phyloP scores from a whole-genome alignment of 2,329 filamentous ascomycete genomes.

The Neopestalotiopsis sp. region DNA sequence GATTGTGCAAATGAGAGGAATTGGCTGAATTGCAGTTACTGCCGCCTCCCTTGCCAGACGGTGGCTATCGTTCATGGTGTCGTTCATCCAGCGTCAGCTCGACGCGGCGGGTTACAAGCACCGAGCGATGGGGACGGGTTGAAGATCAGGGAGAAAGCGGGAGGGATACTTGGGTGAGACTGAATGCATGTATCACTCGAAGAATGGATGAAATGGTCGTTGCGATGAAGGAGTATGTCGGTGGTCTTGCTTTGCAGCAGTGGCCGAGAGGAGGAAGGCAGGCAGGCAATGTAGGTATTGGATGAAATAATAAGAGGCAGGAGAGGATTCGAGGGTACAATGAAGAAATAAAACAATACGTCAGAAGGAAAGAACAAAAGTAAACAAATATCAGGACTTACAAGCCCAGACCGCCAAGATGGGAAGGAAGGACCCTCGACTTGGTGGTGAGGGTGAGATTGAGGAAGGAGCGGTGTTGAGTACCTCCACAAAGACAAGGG shows the following conservation, averaged over 20 bases:
- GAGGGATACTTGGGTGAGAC: not conserved
- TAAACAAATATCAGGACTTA: not conserved
- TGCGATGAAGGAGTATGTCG: not conserved
- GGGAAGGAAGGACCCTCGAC: not conserved
- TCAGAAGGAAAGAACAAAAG: not conserved
- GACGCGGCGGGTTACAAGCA: not conserved
- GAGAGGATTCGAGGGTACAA: no score
- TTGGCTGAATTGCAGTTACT: constrained; percentile 32
- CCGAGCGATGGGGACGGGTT: not conserved
- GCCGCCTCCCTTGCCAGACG: not conserved
- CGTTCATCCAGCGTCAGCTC: not conserved
- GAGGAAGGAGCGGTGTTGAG: not conserved
- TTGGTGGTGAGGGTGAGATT: not conserved
- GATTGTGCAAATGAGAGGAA: constrained; percentile 80
- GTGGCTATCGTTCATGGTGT: not conserved
- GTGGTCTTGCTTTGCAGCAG: not conserved
- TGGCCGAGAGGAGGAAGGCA: not conserved
- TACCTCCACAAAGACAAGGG: not conserved
- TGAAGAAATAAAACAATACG: not conserved
- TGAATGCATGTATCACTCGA: not conserved
- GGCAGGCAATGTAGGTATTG: not conserved
- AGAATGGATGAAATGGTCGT: not conserved
- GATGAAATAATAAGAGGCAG: no score
- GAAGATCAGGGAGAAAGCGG: not conserved
- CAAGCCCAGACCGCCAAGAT: not conserved